Conservation (phyloP, 495 filamentous ascomycete species). For the Hypoxylon fuscum region DNA sequence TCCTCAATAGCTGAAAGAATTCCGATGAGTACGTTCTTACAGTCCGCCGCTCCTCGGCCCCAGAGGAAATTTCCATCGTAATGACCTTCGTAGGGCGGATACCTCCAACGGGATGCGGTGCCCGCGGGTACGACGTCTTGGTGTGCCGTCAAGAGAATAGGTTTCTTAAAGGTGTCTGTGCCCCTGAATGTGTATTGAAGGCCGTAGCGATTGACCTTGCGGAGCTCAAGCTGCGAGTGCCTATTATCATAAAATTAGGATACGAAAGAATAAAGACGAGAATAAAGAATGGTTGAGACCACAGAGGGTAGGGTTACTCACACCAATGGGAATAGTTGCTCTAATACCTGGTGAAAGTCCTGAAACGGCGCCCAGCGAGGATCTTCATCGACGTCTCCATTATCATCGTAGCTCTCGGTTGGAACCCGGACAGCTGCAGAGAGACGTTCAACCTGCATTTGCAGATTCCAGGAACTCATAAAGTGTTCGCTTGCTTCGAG, state of each 20-base stretch:
- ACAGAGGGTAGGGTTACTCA: constrained; percentile 10
- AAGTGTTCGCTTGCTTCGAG: constrained; percentile 22
- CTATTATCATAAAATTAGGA: constrained; percentile 4
- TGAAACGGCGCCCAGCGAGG: constrained; percentile 57
- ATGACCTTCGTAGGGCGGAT: constrained; percentile 65
- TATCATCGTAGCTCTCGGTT: constrained; percentile 59
- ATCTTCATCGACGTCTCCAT: constrained; percentile 58
- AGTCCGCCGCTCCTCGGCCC: constrained; percentile 66
- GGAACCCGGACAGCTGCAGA: constrained; percentile 51
- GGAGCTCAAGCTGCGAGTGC: constrained; percentile 47
- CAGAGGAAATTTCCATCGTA: constrained; percentile 67
- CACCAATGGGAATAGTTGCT: constrained; percentile 52
- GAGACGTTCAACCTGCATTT: constrained; percentile 25
- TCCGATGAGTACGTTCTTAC: constrained; percentile 69
- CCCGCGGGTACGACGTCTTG: constrained; percentile 66
- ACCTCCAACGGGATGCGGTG: constrained; percentile 63
- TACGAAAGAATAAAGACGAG: not conserved
- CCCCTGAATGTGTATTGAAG: constrained; percentile 66
- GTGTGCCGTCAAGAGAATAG: constrained; percentile 68
- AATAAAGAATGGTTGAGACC: no score
- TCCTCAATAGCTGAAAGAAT: constrained; percentile 64
- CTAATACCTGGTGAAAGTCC: constrained; percentile 51
- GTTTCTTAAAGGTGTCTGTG: constrained; percentile 59
- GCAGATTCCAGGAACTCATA: constrained; percentile 7
- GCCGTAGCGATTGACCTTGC: constrained; percentile 66